Conservation (phyloP, 306 rosid species). For the Luffa aegyptiaca region DNA sequence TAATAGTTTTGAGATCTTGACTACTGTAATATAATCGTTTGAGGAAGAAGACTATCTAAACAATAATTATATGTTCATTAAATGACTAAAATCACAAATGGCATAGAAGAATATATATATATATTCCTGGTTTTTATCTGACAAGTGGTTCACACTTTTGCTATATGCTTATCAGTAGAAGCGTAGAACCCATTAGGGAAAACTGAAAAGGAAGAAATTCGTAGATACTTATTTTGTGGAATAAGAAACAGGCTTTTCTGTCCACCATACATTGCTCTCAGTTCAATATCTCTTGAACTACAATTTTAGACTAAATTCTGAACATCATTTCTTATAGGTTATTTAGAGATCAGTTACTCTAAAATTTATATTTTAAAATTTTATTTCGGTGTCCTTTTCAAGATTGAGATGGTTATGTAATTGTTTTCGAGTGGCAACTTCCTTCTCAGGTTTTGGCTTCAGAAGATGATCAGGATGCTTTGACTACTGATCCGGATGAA, state of each 20-base stretch:
- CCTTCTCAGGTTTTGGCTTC: constrained; percentile 79
- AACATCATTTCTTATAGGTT: background rate
- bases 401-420: constrained; percentile 14
- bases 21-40: background rate
- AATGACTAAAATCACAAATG: background rate
- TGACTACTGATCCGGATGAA: constrained; percentile 98
- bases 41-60: background rate
- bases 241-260: too few relatives aligned
- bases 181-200: background rate
- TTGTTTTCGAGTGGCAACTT: constrained; percentile 6
- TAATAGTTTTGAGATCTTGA: background rate
- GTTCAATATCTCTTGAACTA: background rate
- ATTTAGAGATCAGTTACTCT: background rate
- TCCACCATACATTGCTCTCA: too few relatives aligned
- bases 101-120: background rate
- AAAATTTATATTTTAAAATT: background rate
- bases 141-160: background rate
- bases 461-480: constrained; percentile 94
- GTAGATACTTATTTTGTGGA: background rate
- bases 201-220: background rate
- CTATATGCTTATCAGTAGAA: background rate
- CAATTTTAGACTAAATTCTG: background rate
- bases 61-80: background rate
- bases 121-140: background rate
- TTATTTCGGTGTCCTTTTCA: background rate